Evolutionary conservation across 2,329 filamentous ascomycete species (phyloP), one percentile per base, ranked within the genome.

Genomic region (Nemania serpens): DNA sequence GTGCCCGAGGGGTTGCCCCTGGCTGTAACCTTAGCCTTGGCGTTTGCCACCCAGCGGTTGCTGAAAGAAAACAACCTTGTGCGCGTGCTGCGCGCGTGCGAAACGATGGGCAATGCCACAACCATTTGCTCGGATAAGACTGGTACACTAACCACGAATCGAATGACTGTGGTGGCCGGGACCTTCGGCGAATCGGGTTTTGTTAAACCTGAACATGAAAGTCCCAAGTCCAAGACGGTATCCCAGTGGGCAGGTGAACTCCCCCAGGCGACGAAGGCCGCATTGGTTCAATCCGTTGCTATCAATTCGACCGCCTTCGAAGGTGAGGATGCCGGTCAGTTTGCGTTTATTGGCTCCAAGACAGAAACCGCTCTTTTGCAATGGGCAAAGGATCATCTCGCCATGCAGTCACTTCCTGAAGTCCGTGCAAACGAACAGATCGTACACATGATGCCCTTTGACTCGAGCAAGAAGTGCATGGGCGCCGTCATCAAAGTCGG

Each of bases 111-210:
- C 5, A 90, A 90, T 67, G 86, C 86, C 29, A 88, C 86, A 1
- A 89, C 90, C 0, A 88, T 94, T 37, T 94, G 91, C 75, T 93
- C 90, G 3, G 91, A 91, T 74, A 91, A 91, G 75, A 91, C 89
- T 1, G 89, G 89, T 51, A 91, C 89, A 5, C 76, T 91, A 17
- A 91, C 89, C 0, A 88, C 90, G 60, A 91, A 91, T 71, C 86
- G 87, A 73, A 91, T 91, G 88, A 89, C 87, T 0, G 89, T 92
- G 1, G 89, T 93, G 33, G 87, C 89, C 25, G 89, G 88, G 6
- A 87, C 88, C 5, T 75, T 91, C 42, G 88, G 88, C 33, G 73
- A 70, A 51, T 74, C 70, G 20, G 71, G 64, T 50, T 75, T 75
- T 37, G 64, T 56, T 52, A 73, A 71, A 60, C 36, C 68, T 4